Base-by-base conservation (phyloP, 2,329 filamentous ascomycete genomes). In the Sclerotinia borealis region DNA sequence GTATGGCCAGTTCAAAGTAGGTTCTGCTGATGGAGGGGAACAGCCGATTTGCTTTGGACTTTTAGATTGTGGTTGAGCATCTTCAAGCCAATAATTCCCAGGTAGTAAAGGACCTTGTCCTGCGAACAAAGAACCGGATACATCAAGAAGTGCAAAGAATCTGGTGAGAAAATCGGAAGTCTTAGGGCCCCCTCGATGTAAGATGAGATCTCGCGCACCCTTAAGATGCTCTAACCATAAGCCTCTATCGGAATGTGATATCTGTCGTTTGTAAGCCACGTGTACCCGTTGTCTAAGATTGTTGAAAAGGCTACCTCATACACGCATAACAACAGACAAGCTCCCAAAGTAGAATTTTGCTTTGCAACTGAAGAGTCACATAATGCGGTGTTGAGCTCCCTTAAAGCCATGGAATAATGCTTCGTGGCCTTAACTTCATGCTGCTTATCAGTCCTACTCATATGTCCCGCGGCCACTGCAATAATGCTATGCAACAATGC, bases 41-140 rank as follows among this genome's bases (percentile, higher is more conserved):
- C 47, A 63, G 17, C 49, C 31, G 29, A 64, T 29, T 52, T 61
- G 56, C 29, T 52, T 39, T n/a, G 45, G 19, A 39, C 29, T 47
- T 37, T 31, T 37, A 9, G 29, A 37, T 39, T 22, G 50, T 31
- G 50, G 11, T 8, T 51, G 55, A 3, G 47, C 65, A 51, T 70
- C 65, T 29, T 70, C 70, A 19, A 73, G 51, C 72, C 72, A 73
- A 45, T 73, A 73, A 41, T 72, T 70, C 8, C 72, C 72, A 64
- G 69, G 64, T 7, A 73, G 43, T 19, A 73, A 66, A 11, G 72
- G 68, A 17, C 69, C 70, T n/a, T 63, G 65, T 8, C 71, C 68
- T 17, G 70, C 68, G 39, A 64, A 70, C 1, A 73, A 58, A 8
- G 70, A 70, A 3, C 71, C 71, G 13, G 72, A 73, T 22, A 73